A percentile compares a stretch with the other conserved stretches of the same genome.
Conservation (phyloP, 2,329 filamentous ascomycete genomes). For the Cytospora paraplurivora region DNA sequence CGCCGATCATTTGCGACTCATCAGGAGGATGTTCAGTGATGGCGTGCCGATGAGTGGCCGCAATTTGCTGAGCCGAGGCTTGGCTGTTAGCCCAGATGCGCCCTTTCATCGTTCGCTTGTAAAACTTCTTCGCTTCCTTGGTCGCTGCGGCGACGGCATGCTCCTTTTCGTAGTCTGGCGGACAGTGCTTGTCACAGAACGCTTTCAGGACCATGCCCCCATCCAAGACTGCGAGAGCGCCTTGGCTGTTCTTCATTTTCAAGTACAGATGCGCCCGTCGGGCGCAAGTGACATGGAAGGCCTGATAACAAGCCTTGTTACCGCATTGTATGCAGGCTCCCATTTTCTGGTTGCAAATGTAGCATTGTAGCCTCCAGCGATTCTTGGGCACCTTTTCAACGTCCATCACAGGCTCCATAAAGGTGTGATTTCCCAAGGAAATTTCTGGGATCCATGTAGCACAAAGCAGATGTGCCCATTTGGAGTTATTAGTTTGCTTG, state of each 20-base stretch:
- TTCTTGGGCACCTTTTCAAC: slow-evolving; percentile 96
- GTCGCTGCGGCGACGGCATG: slow-evolving; percentile 81
- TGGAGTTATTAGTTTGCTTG: slow-evolving; percentile 94
- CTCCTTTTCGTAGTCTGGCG: slow-evolving; percentile 83
- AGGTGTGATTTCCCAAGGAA: slow-evolving; percentile 89
- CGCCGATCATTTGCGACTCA: slow-evolving; percentile 81
- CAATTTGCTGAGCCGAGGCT: slow-evolving; percentile 76
- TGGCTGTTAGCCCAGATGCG: slow-evolving; percentile 92
- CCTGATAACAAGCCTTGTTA: slow-evolving; percentile 95
- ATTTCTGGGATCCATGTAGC: slow-evolving; percentile 99
- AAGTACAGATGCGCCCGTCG: slow-evolving; percentile 83
- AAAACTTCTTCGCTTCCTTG: slow-evolving; percentile 82
- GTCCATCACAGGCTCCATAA: slow-evolving; percentile 98
- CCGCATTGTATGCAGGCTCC: slow-evolving; percentile 97
- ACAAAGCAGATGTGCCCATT: slow-evolving; percentile 95
- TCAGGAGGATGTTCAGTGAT: slow-evolving; percentile 72
- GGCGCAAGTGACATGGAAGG: slow-evolving; percentile 96
- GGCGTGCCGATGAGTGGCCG: slow-evolving; percentile 68
- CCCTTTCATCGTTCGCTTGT: slow-evolving; percentile 85
- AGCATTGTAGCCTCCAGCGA: slow-evolving; percentile 91
- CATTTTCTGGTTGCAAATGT: slow-evolving; percentile 97
- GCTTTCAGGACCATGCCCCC: slow-evolving; percentile 86
- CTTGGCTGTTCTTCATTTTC: slow-evolving; percentile 94
- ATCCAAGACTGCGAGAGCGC: slow-evolving; percentile 72
- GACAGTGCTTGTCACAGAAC: slow-evolving; percentile 94